phyloP scores from a whole-genome alignment of 2,329 filamentous ascomycete genomes.

The Monilinia aucupariae region DNA sequence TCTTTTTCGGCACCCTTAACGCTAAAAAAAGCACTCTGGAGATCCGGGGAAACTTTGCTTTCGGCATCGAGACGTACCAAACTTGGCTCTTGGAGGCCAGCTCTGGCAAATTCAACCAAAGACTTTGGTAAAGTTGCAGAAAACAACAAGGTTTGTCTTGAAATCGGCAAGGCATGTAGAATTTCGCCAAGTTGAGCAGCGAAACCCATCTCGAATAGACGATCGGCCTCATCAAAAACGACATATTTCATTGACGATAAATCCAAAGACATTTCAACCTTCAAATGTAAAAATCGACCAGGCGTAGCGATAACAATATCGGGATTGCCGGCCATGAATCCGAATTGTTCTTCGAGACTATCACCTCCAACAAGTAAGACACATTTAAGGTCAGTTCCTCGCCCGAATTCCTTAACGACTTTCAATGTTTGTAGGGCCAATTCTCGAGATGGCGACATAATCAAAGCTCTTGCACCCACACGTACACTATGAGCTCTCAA shows the following conservation, averaged over 20 bases:
- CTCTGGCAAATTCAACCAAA: constrained; percentile 90
- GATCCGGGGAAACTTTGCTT: constrained; percentile 89
- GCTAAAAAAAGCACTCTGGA: constrained; percentile 93
- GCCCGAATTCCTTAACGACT: constrained; percentile 89
- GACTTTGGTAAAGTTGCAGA: constrained; percentile 93
- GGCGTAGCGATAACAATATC: constrained; percentile 97
- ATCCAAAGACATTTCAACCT: constrained; percentile 92
- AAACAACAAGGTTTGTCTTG: constrained; percentile 86
- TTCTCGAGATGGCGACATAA: constrained; percentile 89
- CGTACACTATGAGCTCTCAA: constrained; percentile 81
- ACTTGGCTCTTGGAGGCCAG: constrained; percentile 86
- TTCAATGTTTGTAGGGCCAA: constrained; percentile 91
- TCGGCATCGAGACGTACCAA: constrained; percentile 89
- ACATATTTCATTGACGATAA: constrained; percentile 89
- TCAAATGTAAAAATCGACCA: constrained; percentile 90
- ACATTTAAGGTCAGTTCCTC: constrained; percentile 85
- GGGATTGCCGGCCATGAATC: constrained; percentile 86
- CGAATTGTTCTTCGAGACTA: constrained; percentile 91
- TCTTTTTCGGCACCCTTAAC: constrained; percentile 93
- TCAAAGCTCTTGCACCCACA: constrained; percentile 78
- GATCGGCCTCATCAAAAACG: constrained; percentile 95
- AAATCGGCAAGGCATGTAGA: constrained; percentile 75
- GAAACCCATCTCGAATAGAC: constrained; percentile 98
- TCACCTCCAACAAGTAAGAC: constrained; percentile 91
- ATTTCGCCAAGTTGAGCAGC: constrained; percentile 90